A percentile compares a stretch with the other conserved stretches of the same genome.
Conservation (phyloP, 164 flowering plant species). For the grape (Vitis vinifera) region ASM3070453v1 NC_081822.1:24048501-24049000, state of each 20-base stretch:
- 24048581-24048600: constrained; percentile 18
- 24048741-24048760: constrained; percentile 38
- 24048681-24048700: neutral
- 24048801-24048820: neutral
- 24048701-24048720: constrained; percentile 48
- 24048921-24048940: constrained; percentile 43
- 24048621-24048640: neutral
- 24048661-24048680: neutral
- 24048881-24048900: constrained; percentile 30
- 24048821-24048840: neutral
- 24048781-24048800: constrained; percentile 35
- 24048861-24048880: constrained; percentile 32
- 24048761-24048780: constrained; percentile 44
- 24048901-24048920: constrained; percentile 42
- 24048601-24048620: constrained; percentile 31
- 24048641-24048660: neutral
- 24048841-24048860: neutral
- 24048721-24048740: constrained; percentile 42
- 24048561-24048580: constrained; percentile 6
- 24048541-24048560: constrained; percentile 11
- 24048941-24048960: neutral
- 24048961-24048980: neutral
- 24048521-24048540: constrained; percentile 21
- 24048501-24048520: neutral
- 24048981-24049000: constrained; percentile 18